Percentiles rank a stretch among this genome's conserved stretches.
Evolutionary conservation across 192 early-diverging fungal genomes (phyloP).

Genomic region (Coemansia sp.): DNA sequence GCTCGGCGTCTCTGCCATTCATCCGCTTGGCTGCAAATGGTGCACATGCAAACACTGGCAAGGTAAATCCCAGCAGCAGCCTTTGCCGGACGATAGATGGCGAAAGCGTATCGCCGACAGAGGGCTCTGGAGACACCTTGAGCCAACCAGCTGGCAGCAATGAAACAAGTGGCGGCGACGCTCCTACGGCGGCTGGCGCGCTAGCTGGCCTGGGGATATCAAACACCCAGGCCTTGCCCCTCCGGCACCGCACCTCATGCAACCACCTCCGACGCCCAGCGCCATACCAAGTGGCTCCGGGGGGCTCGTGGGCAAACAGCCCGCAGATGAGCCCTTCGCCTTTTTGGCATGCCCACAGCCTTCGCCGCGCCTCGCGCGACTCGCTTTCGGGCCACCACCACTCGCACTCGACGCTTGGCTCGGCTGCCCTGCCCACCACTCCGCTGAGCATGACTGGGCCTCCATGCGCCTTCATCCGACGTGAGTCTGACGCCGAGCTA

Average conservation of each 20-base stretch:
- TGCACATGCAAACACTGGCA: neutral
- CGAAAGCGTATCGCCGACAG: conserved; percentile 17
- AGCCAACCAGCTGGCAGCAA: conserved; percentile 3
- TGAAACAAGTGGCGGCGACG: neutral
- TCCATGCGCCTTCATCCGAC: conserved; percentile 20
- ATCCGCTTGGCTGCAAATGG: conserved; percentile 25
- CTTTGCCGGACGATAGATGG: conserved; percentile 37
- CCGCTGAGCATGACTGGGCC: conserved; percentile 7
- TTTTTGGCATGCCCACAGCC: conserved; percentile 36
- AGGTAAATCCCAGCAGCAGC: conserved; percentile 37
- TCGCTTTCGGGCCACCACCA: conserved; percentile 23
- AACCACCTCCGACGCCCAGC: conserved; percentile 49
- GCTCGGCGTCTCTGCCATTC: conserved; percentile 53
- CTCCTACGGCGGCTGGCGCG: conserved; percentile 8
- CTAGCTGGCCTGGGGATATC: conserved; percentile 32
- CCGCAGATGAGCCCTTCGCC: conserved; percentile 48
- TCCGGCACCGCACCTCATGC: conserved; percentile 47
- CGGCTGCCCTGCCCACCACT: conserved; percentile 1
- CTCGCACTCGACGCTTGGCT: conserved; percentile 12
- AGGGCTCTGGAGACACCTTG: neutral
- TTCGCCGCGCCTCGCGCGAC: conserved; percentile 46
- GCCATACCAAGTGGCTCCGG: conserved; percentile 44
- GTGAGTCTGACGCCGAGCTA: conserved; percentile 54
- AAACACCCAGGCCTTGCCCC: conserved; percentile 34
- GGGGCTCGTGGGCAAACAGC: conserved; percentile 39